A percentile compares a stretch with the other conserved stretches of the same genome.
Evolutionary conservation across 768 basidiomycete species (phyloP).

Genomic region (Pisolithus marmoratus): DNA sequence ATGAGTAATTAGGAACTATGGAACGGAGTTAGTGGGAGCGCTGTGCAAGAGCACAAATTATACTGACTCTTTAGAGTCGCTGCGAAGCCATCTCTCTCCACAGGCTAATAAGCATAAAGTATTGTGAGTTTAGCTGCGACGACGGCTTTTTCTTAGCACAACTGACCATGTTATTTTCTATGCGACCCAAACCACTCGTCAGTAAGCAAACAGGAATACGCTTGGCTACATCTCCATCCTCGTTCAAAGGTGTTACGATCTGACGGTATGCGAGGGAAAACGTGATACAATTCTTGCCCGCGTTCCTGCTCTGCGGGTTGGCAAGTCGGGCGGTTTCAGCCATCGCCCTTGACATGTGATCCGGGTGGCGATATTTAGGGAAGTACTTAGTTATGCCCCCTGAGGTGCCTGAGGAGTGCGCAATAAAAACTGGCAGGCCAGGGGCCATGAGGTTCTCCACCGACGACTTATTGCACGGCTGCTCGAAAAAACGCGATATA

Average conservation of each 20-base stretch:
- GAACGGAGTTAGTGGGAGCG: too few relatives aligned
- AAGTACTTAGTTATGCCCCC: constrained; percentile 12
- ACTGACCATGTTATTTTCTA: constrained; percentile 14
- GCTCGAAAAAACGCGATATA: constrained; percentile 13
- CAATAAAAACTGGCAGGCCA: constrained; percentile 18
- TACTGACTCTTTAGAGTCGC: constrained; percentile 4
- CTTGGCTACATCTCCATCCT: constrained; percentile 6
- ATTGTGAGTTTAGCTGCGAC: background rate
- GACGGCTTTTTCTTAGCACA: background rate
- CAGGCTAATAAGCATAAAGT: constrained; percentile 2
- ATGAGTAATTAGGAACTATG: constrained; percentile 11
- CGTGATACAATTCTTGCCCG: constrained; percentile 15
- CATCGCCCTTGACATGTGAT: constrained; percentile 14
- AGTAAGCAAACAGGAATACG: constrained; percentile 14
- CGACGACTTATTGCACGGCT: constrained; percentile 12
- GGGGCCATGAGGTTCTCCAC: constrained; percentile 18
- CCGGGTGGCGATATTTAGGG: constrained; percentile 16
- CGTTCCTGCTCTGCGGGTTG: constrained; percentile 1
- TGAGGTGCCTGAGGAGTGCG: constrained; percentile 15
- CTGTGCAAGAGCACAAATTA: background rate
- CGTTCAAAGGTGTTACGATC: constrained; percentile 7
- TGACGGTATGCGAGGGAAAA: constrained; percentile 16
- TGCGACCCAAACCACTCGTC: constrained; percentile 17
- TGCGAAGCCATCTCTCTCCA: constrained; percentile 8
- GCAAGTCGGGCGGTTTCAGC: constrained; percentile 8